Base-by-base conservation (phyloP, 106 monocot genomes). In the Dioscorea alata region DNA sequence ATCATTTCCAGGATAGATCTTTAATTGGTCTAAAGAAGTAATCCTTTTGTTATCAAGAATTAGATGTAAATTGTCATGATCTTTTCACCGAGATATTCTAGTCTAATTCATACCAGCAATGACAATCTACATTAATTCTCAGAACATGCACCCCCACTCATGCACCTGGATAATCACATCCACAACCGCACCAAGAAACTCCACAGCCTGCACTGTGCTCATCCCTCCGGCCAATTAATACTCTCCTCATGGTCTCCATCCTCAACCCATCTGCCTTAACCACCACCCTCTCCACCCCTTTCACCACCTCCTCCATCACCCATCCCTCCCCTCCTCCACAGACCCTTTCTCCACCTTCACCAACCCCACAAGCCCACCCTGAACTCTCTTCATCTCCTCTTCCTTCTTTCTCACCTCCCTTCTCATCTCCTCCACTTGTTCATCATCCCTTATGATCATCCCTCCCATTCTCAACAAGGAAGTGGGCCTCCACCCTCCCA, bases 131-230 rank as follows among this genome's bases (percentile, higher is more conserved):
- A 34, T 34, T n/a, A n/a, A n/a, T n/a, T n/a, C n/a, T n/a, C n/a
- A n/a, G n/a, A n/a, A n/a, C n/a, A n/a, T n/a, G n/a, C n/a, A n/a
- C 4, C 61, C 61, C 61, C 61, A 61, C 18, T 28, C 61, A 25
- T 61, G 61, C 61, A 28, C 28, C 28, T 28, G 28, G 28, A 28
- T 28, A 28, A 28, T 28, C 28, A 28, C 28, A 28, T 28, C 28
- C 28, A 28, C 28, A 5, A 25, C 61, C 61, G 20, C 23, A 61
- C 20, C 61, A 23, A 61, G 61, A 61, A 23, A 61, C 22, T 61
- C 61, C 20, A 25, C 61, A 12, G 61, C 61, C 8, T 61, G 61
- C 61, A 20, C 61, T 10, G 61, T 0, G 24, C 14, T 23, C 21
- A 61, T 7, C 23, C 4, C 61, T 23, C 23, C 61, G 14, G 13